Evolutionary conservation across 2,329 filamentous ascomycete species (phyloP), one percentile per base, ranked within the genome.

Genomic region (Penicillium glabrum): DNA sequence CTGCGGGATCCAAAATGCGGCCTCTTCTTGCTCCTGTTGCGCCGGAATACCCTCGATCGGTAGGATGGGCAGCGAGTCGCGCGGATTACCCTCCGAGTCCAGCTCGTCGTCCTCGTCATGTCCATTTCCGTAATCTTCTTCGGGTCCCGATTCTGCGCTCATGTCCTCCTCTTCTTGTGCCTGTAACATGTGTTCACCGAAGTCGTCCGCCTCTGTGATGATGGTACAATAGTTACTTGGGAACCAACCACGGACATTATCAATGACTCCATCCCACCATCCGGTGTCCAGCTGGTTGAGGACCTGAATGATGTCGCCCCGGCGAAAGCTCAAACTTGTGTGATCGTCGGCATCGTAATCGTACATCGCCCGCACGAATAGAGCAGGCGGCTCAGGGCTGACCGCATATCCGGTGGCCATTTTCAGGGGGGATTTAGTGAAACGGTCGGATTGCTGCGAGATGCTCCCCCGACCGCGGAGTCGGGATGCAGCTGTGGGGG

Each of bases 241-340:
- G 75, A 99, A 99, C 95, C 95, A 99, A 73, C 95, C 95, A 72
- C 95, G 88, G 66, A 96, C 90, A 57, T 93, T 91, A 70, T 97
- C 95, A 73, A 99, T 96, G 54, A 99, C 91, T 48, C 95, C 95
- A 78, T 99, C 95, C 95, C 95, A 99, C 95, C 95, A 99, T 55
- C 95, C 95, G 69, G 93, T 98, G 76, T 99, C 95, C 56, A 98
- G 83, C 78, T 97, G 93, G 52, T 95, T 99, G 68, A 99, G 93
- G 67, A 99, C 95, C 78, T 98, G 93, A 69, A 99, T 99, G 65
- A 98, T 87, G 77, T 99, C 95, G 70, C 95, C 95, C 75, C 96
- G 90, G 68, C 91, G 91, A 77, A 99, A 99, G 78, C 93, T 98
- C 72, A 99, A 80, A 79, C 93, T 97, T 47, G 93, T 98, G 68